Conservation (phyloP, 202 grass and related monocot genomes). For the Sporobolus alterniflorus region DNA sequence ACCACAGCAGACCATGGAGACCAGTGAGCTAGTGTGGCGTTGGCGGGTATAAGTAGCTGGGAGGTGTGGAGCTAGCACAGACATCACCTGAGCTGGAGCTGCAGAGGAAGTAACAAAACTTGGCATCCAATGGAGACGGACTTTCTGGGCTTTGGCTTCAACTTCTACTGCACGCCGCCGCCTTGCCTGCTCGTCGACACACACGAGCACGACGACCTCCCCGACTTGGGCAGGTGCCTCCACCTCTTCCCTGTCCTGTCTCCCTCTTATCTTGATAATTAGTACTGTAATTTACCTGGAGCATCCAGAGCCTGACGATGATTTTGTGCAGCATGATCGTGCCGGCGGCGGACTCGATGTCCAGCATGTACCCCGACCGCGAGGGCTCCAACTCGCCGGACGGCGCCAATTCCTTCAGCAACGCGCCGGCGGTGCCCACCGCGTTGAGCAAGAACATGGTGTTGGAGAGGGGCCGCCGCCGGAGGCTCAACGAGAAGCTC, state of each 20-base stretch:
- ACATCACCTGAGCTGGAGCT: too few relatives aligned
- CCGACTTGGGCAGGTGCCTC: conserved; percentile 46
- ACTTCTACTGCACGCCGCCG: conserved; percentile 51
- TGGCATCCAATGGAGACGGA: conserved; percentile 25
- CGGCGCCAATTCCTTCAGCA: conserved; percentile 29
- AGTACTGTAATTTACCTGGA: too few relatives aligned
- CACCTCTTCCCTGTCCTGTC: not conserved
- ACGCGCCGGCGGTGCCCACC: not conserved
- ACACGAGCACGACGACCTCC: conserved; percentile 43
- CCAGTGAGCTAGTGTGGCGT: too few relatives aligned
- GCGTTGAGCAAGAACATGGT: conserved; percentile 48
- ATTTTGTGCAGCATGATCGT: conserved; percentile 4
- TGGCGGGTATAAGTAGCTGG: too few relatives aligned
- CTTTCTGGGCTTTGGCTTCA: conserved; percentile 16
- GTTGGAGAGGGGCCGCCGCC: conserved; percentile 69
- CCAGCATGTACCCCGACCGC: conserved; percentile 29
- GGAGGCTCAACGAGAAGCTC: conserved; percentile 81
- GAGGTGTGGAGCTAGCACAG: too few relatives aligned
- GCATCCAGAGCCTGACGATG: not conserved
- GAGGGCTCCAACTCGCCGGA: conserved; percentile 59
- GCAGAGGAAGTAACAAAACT: too few relatives aligned
- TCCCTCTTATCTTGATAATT: not conserved
- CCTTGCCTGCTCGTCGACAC: conserved; percentile 34
- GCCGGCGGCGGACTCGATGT: conserved; percentile 30
- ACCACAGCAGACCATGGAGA: too few relatives aligned